Evolutionary conservation across 306 rosid genomes (phyloP).

Genomic region (Acacia confusa): DNA sequence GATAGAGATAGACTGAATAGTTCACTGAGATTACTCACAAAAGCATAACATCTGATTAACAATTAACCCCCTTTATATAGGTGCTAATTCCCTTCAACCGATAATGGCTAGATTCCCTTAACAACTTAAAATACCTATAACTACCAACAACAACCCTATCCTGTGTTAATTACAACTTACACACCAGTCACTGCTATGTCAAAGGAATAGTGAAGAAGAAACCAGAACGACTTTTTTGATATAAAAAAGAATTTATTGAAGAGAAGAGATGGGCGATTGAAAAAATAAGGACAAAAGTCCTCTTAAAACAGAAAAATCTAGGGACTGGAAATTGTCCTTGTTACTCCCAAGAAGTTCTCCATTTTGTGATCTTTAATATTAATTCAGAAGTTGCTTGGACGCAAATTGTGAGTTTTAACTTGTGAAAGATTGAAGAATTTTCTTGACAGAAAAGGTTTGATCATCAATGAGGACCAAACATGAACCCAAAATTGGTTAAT

Average conservation of each 20-base stretch:
- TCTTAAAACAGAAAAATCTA: not conserved
- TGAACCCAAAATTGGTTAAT: not conserved
- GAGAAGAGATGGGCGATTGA: not conserved
- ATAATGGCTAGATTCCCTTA: too few species aligned
- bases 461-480: not conserved
- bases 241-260: not conserved
- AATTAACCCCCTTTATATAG: too few species aligned
- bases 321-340: not conserved
- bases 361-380: not conserved
- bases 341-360: not conserved
- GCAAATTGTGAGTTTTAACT: not conserved
- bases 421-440: not conserved
- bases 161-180: too few species aligned
- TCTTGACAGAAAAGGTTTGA: not conserved
- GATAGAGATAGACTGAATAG: too few species aligned
- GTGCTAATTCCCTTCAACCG: too few species aligned
- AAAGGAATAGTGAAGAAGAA: constrained; percentile 5
- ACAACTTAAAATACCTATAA: too few species aligned
- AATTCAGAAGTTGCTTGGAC: constrained; percentile 3
- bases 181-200: not conserved
- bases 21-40: too few species aligned
- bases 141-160: too few species aligned
- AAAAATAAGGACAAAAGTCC: not conserved
- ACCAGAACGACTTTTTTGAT: not conserved
- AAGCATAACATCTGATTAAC: too few species aligned